phyloP scores from a whole-genome alignment of 2,329 filamentous ascomycete species.

The Cyphellophora attinorum region DNA sequence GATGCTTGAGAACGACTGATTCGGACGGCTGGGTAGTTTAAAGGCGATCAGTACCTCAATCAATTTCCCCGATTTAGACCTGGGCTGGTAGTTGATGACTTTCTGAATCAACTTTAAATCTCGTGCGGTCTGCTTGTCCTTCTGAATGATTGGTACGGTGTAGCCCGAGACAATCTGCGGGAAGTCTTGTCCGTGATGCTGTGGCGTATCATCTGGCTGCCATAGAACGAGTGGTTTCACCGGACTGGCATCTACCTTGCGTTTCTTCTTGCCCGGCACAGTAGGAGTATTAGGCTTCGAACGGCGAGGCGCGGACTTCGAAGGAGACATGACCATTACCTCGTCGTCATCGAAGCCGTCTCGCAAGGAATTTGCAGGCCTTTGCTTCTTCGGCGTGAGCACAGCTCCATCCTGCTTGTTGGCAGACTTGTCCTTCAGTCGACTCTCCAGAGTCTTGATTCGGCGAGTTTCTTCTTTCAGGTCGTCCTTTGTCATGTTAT shows the following conservation, averaged over 20 bases:
- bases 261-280: conserved; percentile 49
- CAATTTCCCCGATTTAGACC: conserved; percentile 37
- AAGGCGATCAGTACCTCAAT: conserved; percentile 45
- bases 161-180: conserved; percentile 12
- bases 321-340: conserved; percentile 46
- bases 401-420: conserved; percentile 27
- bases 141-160: conserved; percentile 7
- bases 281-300: conserved; percentile 46
- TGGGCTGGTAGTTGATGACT: conserved; percentile 46
- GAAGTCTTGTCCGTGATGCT: conserved; percentile 10
- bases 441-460: conserved; percentile 30
- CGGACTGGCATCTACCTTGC: conserved; percentile 42
- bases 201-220: conserved; percentile 12
- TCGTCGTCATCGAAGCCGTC: conserved; percentile 59
- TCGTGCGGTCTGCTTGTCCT: conserved; percentile 17
- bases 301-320: conserved; percentile 34
- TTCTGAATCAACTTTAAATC: conserved; percentile 39
- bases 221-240: conserved; percentile 30
- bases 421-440: conserved; percentile 36
- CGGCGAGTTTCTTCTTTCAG: conserved; percentile 45
- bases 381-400: conserved; percentile 19
- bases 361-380: conserved; percentile 33
- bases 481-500: conserved; percentile 52
- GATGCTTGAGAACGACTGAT: conserved; percentile 41
- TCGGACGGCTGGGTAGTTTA: conserved; percentile 43